phyloP scores from a whole-genome alignment of 139 green algal genomes.

The Monoraphidium neglectum region DNA sequence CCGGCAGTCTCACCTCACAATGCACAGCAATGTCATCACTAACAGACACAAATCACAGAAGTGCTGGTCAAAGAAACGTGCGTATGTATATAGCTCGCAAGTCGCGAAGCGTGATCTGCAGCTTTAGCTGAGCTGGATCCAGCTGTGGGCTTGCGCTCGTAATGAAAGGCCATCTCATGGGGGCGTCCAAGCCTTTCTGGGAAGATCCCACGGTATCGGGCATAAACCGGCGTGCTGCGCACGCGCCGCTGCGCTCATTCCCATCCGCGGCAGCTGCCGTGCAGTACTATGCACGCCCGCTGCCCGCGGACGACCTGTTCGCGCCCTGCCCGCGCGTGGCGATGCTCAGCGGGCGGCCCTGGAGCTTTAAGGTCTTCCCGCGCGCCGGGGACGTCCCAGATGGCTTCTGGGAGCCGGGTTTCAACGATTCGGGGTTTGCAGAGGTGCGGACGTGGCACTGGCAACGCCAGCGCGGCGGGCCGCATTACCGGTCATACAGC shows the following conservation, averaged over 20 bases:
- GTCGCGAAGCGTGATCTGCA: too few relatives aligned
- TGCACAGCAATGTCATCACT: too few relatives aligned
- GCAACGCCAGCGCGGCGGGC: not conserved
- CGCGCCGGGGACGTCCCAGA: constrained; percentile 55
- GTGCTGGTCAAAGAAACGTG: too few relatives aligned
- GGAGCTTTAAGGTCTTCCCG: constrained; percentile 67
- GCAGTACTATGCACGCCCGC: constrained; percentile 6
- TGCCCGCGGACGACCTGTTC: not conserved
- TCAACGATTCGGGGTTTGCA: constrained; percentile 37
- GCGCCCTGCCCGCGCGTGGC: constrained; percentile 3
- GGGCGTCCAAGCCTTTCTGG: constrained; percentile 65
- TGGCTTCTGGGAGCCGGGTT: constrained; percentile 43
- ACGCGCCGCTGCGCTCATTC: constrained; percentile 68
- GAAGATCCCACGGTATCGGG: constrained; percentile 68
- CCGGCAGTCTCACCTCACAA: too few relatives aligned
- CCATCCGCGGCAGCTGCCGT: constrained; percentile 29
- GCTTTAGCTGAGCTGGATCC: too few relatives aligned
- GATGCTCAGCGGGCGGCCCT: constrained; percentile 55
- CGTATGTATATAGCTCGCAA: too few relatives aligned
- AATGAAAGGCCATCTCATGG: too few relatives aligned
- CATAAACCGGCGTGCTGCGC: constrained; percentile 66
- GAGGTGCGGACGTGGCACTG: not conserved
- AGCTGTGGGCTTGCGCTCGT: too few relatives aligned
- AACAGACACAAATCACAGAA: too few relatives aligned
- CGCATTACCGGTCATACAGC: not conserved